Percentiles rank a stretch among this genome's conserved stretches.
Conservation (phyloP, 108 stramenopile species). For the Mayamaea pseudoterrestris region DNA sequence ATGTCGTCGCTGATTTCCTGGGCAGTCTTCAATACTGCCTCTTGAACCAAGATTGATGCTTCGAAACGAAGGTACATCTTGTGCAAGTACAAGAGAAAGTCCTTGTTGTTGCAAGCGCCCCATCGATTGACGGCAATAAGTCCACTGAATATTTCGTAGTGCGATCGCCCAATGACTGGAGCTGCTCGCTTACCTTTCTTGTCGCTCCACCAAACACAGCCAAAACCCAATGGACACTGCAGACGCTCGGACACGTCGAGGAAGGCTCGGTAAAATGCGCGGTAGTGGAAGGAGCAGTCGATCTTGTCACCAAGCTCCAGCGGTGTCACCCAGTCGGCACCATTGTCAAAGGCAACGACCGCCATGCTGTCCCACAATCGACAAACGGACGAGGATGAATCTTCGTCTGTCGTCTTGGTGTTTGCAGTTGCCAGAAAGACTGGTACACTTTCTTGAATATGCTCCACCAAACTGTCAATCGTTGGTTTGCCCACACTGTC, state of each 20-base stretch:
- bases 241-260: slow-evolving; percentile 16
- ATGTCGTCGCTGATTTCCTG: slow-evolving; percentile 14
- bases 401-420: no score
- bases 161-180: slow-evolving; percentile 29
- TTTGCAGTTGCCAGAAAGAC: no score
- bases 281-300: slow-evolving; percentile 9
- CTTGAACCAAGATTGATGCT: slow-evolving; percentile 16
- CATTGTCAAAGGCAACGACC: slow-evolving; percentile 15
- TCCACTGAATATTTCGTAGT: slow-evolving; percentile 25
- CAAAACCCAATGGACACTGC: slow-evolving; percentile 19
- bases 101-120: slow-evolving; percentile 29
- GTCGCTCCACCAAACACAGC: slow-evolving; percentile 40
- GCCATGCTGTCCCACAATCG: slow-evolving; percentile 34
- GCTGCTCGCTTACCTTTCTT: slow-evolving; percentile 28
- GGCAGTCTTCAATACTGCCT: slow-evolving; percentile 14
- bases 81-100: slow-evolving; percentile 32
- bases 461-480: no score
- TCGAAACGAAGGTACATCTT: slow-evolving; percentile 24
- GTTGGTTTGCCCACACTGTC: no score
- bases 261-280: slow-evolving; percentile 25
- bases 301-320: slow-evolving; percentile 40
- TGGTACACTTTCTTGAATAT: no score
- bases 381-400: no score
- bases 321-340: slow-evolving; percentile 34
- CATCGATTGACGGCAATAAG: slow-evolving; percentile 26